Evolutionary conservation across 2,329 filamentous ascomycete species (phyloP).

Genomic region (Curvularia hawaiiensis): DNA sequence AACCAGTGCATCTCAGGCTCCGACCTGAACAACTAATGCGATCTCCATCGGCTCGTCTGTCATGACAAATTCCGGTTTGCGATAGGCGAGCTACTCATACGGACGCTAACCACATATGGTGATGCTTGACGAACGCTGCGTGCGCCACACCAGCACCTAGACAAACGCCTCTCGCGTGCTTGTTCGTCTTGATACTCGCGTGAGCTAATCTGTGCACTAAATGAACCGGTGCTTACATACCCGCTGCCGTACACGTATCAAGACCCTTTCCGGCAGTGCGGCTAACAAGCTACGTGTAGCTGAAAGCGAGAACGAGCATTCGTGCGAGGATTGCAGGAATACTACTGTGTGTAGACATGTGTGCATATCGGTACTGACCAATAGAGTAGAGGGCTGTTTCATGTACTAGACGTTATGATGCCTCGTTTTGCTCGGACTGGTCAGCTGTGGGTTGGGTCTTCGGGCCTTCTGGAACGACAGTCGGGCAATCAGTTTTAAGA

Average conservation of each 20-base stretch:
- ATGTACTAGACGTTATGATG: conserved; percentile 11
- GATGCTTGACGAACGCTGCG: conserved; percentile 39
- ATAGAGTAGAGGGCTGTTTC: conserved; percentile 15
- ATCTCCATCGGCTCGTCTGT: conserved; percentile 7
- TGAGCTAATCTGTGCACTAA: conserved; percentile 20
- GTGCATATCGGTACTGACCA: conserved; percentile 11
- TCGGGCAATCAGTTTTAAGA: conserved; percentile 5
- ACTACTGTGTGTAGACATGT: conserved; percentile 16
- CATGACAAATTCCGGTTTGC: conserved; percentile 33
- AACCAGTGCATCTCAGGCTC: conserved; percentile 26
- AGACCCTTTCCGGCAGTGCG: conserved; percentile 25
- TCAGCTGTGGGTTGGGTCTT: conserved; percentile 15
- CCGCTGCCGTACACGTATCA: conserved; percentile 24
- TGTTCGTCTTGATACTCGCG: conserved; percentile 15
- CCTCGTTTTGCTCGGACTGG: conserved; percentile 33
- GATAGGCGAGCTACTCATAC: conserved; percentile 28
- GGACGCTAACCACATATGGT: conserved; percentile 32
- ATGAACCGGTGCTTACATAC: conserved; percentile 19
- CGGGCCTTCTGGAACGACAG: conserved; percentile 2
- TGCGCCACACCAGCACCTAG: conserved; percentile 24
- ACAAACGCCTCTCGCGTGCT: conserved; percentile 37
- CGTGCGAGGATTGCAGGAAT: conserved; percentile 11
- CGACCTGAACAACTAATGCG: conserved; percentile 15
- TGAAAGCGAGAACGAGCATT: conserved; percentile 22
- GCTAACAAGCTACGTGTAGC: conserved; percentile 18